Conservation (phyloP, 1,284 basidiomycete genomes). For the Naganishia liquefaciens region DNA sequence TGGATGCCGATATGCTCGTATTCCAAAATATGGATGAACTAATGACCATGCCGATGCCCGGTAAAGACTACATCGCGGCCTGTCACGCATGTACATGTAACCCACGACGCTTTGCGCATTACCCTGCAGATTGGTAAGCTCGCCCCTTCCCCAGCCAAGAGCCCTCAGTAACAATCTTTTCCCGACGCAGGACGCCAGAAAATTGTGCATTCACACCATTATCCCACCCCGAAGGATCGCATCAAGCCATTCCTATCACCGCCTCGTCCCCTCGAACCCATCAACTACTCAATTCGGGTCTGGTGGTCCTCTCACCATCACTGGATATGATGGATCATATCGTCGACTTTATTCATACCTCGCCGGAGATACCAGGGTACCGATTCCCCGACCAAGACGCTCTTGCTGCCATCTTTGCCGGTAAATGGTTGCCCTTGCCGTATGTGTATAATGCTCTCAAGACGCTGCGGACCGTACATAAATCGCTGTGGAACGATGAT, state of each 20-base stretch:
- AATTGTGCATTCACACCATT: slow-evolving; percentile 82
- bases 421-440: slow-evolving; percentile 55
- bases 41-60: slow-evolving; percentile 67
- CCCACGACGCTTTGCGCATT: slow-evolving; percentile 76
- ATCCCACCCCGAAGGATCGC: slow-evolving; percentile 50
- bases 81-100: slow-evolving; percentile 92
- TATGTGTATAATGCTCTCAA: slow-evolving; percentile 58
- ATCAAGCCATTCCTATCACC: slow-evolving; percentile 36
- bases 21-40: slow-evolving; percentile 88
- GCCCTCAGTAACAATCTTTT: not conserved
- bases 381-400: slow-evolving; percentile 92
- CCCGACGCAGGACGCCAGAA: slow-evolving; percentile 69
- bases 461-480: slow-evolving; percentile 53
- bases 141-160: not conserved
- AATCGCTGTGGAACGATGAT: slow-evolving; percentile 53
- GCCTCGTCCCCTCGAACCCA: slow-evolving; percentile 67
- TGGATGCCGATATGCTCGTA: slow-evolving; percentile 92
- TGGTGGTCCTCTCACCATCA: slow-evolving; percentile 78
- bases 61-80: slow-evolving; percentile 73
- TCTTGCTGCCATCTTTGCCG: slow-evolving; percentile 74
- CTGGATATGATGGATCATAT: slow-evolving; percentile 59
- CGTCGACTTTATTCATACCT: slow-evolving; percentile 65
- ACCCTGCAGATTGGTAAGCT: slow-evolving; percentile 82
- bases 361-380: slow-evolving; percentile 68
- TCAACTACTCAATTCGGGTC: slow-evolving; percentile 80